Base-by-base conservation (phyloP, 148 eudicot species). In the Chenopodium quinoa region DNA sequence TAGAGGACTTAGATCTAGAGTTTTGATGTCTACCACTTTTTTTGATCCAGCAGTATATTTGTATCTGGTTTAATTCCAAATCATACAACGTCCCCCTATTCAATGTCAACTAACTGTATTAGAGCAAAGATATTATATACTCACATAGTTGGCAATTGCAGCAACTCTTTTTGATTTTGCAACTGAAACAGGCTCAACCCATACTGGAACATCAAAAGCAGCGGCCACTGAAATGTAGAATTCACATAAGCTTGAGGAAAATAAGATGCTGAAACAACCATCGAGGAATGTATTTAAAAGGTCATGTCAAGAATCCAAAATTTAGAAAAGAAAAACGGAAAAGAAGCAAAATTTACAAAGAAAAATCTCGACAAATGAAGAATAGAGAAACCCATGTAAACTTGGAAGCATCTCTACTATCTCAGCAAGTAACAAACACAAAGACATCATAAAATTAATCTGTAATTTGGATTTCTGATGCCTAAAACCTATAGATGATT, bases 151-250 rank as follows among this genome's bases (percentile, higher is more conserved):
- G 71, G 87, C 91, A 84, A 94, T 78, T 56, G 93, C 89, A 75
- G 86, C 92, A 73, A 96, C 87, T 80, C 98, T 88, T 90, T 50
- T 89, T 48, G 98, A 96, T 86, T 96, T 96, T 64, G 89, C 85
- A 50, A 96, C 92, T 77, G 99, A 96, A 81, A 96, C 99, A 32
- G 99, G 99, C 92, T 96, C 99, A 85, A 96, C 94, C 99, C 99
- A 96, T 79, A 92, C 88, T 37, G 97, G 97, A 48, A 91, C 85
- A 47, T 72, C 82, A 80, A 76, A 84, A 75, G 90, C 89, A 80
- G 91, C 92, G 3, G 98, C 95, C 90, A 92, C 99, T 96, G 95
- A 84, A 87, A 77, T 74, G 62, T 48, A 67, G 0, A 78, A 71
- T 23, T 66, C 19, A 50, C 63, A 78, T 74, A 68, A 73, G 76